phyloP scores from a whole-genome alignment of 805 yeast genomes.

The Naumovozyma dairenensis region DNA sequence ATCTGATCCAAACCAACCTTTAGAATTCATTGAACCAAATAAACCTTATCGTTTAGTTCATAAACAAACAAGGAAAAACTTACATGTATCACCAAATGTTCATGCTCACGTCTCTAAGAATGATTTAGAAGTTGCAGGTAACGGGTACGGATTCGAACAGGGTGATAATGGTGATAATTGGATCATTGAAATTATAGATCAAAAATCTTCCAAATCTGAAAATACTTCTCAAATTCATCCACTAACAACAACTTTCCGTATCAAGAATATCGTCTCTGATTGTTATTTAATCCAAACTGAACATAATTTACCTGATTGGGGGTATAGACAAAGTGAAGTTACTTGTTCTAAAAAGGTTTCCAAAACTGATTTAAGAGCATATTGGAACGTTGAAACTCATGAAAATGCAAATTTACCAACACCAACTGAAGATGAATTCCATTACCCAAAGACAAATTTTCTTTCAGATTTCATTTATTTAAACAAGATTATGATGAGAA shows the following conservation, averaged over 20 bases:
- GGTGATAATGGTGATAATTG: slow-evolving; percentile 86
- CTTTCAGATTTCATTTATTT: slow-evolving; percentile 65
- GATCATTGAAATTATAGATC: slow-evolving; percentile 73
- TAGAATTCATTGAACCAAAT: slow-evolving; percentile 36
- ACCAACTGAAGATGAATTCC: slow-evolving; percentile 21
- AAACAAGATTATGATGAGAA: slow-evolving; percentile 87
- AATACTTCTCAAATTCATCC: slow-evolving; percentile 51
- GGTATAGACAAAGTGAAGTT: slow-evolving; percentile 76
- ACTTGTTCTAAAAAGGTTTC: slow-evolving; percentile 54
- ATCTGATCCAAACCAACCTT: slow-evolving; percentile 15
- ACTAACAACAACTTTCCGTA: slow-evolving; percentile 59
- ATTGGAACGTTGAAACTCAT: slow-evolving; percentile 82
- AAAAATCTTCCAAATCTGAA: slow-evolving; percentile 41
- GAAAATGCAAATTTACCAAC: slow-evolving; percentile 55
- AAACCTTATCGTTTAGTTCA: slow-evolving; percentile 66
- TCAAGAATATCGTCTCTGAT: slow-evolving; percentile 52
- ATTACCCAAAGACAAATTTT: slow-evolving; percentile 61
- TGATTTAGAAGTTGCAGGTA: slow-evolving; percentile 79
- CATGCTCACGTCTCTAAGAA: slow-evolving; percentile 68
- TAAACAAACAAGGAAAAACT: slow-evolving; percentile 54
- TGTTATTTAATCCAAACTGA: slow-evolving; percentile 75
- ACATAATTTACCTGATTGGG: slow-evolving; percentile 69
- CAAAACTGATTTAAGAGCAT: slow-evolving; percentile 69
- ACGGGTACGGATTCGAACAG: slow-evolving; percentile 49
- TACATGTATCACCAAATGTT: slow-evolving; percentile 76